Percentiles rank a stretch among this genome's conserved stretches.
phyloP scores from a whole-genome alignment of 768 basidiomycete species.

The Boletus bicolor region DNA sequence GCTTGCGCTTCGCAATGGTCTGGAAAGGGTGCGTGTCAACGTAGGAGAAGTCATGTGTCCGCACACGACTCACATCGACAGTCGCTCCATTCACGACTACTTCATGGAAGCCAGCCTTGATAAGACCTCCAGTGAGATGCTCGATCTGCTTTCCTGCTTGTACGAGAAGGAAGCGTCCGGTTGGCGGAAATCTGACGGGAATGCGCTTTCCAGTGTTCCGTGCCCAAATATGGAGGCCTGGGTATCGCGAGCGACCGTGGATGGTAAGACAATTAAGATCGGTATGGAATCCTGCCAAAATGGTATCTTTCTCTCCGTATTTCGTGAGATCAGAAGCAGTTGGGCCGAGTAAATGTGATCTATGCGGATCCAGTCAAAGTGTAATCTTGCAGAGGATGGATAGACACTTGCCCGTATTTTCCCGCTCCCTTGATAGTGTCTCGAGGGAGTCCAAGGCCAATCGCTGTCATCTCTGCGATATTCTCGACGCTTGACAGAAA shows the following conservation, averaged over 20 bases:
- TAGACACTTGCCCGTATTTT: conserved; percentile 65
- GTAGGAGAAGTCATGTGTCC: background rate
- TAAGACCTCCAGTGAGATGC: conserved; percentile 76
- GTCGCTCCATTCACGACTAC: conserved; percentile 88
- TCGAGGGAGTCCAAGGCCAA: conserved; percentile 73
- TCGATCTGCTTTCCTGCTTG: conserved; percentile 97
- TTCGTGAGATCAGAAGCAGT: conserved; percentile 88
- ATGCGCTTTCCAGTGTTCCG: conserved; percentile 91
- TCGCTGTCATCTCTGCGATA: conserved; percentile 83
- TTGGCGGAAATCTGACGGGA: conserved; percentile 79
- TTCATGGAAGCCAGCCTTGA: conserved; percentile 93
- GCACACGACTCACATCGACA: conserved; percentile 47
- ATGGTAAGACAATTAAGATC: conserved; percentile 95
- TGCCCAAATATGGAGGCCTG: conserved; percentile 92
- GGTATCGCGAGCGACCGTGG: conserved; percentile 81
- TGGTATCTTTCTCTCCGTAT: conserved; percentile 75
- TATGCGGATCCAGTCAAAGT: conserved; percentile 22
- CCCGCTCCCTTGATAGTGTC: conserved; percentile 78
- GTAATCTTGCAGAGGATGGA: background rate
- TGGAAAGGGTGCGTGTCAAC: conserved; percentile 25
- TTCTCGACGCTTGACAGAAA: conserved; percentile 62
- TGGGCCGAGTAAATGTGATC: conserved; percentile 87
- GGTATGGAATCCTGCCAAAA: conserved; percentile 91
- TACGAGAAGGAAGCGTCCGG: conserved; percentile 78
- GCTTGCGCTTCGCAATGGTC: conserved; percentile 62